Base-by-base conservation (phyloP, 352 stramenopile species). In the Thalassiosira livingstoniorum region DNA sequence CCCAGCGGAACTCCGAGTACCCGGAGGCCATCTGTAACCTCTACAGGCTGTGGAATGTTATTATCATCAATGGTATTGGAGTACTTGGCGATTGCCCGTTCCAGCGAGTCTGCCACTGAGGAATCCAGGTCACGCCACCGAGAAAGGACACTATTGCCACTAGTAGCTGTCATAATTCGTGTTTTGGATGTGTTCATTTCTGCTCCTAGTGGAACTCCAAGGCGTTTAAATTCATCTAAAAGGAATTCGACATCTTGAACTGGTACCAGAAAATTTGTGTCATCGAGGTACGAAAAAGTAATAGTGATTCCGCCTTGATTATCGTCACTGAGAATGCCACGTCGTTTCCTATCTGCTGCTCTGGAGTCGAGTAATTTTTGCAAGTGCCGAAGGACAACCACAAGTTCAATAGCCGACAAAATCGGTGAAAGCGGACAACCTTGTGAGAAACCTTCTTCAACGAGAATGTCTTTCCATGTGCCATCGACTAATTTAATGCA, bases 371-470 rank as follows among this genome's bases (percentile, higher is more conserved):
- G 25, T 75, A 58, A 13, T 34, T 2, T 18, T 68, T 54, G 42
- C 23, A 11, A 37, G 27, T 47, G 53, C 18, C 18, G 29, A n/a
- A 78, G 39, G 15, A 78, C 31, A 13, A 15, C 2, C 5, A 61
- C 25, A 3, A 78, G 42, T 0, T 71, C 42, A 1, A 78, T 7
- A 2, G 70, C 35, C 5, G 70, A 57, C 63, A 71, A 57, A 4
- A 78, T 68, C 0, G 58, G 57, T 39, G 58, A 78, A 7, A 23
- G 5, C 21, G 70, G 58, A 45, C 70, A 78, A 0, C 70, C 70
- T 71, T 78, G 70, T 5, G 18, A 53, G 21, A 80, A 23, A 0
- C 73, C 73, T 63, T 80, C 62, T 5, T 67, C 21, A 34, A 80
- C 58, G 2, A 23, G 35, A 3, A 75, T n/a, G 13, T 2, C 43